Base-by-base conservation (phyloP, 768 basidiomycete species). In the Boletus eberwhitei region DNA sequence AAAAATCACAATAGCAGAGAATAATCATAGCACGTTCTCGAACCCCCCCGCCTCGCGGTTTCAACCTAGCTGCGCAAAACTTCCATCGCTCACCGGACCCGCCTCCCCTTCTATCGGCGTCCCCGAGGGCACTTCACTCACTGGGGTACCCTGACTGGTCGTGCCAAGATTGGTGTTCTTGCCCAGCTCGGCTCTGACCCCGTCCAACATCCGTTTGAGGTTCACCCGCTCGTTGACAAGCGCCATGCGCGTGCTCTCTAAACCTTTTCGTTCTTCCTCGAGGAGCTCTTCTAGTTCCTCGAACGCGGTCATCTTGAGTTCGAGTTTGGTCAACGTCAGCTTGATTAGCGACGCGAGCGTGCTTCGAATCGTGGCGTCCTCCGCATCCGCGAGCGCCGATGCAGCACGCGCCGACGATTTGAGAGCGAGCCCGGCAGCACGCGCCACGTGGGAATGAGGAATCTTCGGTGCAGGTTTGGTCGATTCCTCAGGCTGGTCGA, bases 251-350 rank as follows among this genome's bases (percentile, higher is more conserved):
- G 88, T 85, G 44, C 85, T 84, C 76, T 99, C 97, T 41, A 99
- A 73, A 35, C 83, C 77, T 57, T 88, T 81, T 52, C 93, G 81
- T 72, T 99, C 97, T 49, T 92, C 87, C 68, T 98, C 97, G 48
- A 99, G 75, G 9, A 93, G 75, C 45, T 90, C 88, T 68, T 99
- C 97, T 53, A 99, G 77, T 70, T 92, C 87, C 68, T 98, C 97
- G 64, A 98, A 98, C 69, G 95, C 91, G 2, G 82, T 74, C 85
- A 94, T 90, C 79, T 99, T 98, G 50, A 96, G 77, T 66, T 98
- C 95, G 36, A 98, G 84, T 72, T 98, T 98, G 45, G 80, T 91
- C 63, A 82, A 78, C 55, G 80, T 91, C 52, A 90, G 78, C 71
- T 91, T 88, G 73, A 99, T 90, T 54, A 99, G 79, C 36, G 85